Evolutionary conservation across 306 rosid species (phyloP), one percentile per base, ranked within the genome.

Genomic region (Cajanus cajan): DNA sequence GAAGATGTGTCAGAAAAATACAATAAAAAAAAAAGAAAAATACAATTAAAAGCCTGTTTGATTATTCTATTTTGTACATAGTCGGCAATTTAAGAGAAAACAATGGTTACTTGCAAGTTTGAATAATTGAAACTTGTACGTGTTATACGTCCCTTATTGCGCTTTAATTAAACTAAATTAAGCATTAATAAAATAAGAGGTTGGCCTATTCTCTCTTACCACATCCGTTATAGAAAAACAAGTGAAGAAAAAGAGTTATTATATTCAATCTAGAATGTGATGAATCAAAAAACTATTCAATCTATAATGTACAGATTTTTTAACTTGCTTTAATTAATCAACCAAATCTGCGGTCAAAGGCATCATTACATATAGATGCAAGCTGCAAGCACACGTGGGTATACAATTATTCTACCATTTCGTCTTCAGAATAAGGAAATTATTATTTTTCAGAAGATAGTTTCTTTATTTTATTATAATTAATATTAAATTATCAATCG

Each of bases 371-470:
- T 33, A 8, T 31, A 5, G 68, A 22, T n/a, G n/a, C n/a, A n/a
- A n/a, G n/a, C n/a, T 54, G 64, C 71, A 66, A 67, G 4, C 85
- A 68, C 85, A 81, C 77, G 77, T 68, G 77, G 65, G 43, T 67
- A 6, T 39, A 16, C 15, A 24, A 24, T 18, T 51, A 18, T 36
- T 57, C 48, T 10, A 34, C 21, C 0, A 41, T 28, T 43, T 14
- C 31, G 44, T 59, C 39, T 57, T 58, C 39, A 40, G 51, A 54
- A 19, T 12, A 13, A 11, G 64, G 51, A 39, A 57, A 57, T 2
- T 2, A 2, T n/a, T 39, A 18, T 12, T 18, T 34, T 15, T 33
- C 13, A 77, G 50, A 50, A 33, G 18, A 21, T 9, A 19, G 43
- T 22, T 50, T 58, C 21, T 22, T 50, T 48, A 4, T 64, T 21